Percentiles rank a stretch among this genome's conserved stretches.
Conservation (phyloP, 108 stramenopile species). For the Skeletonema potamos region DNA sequence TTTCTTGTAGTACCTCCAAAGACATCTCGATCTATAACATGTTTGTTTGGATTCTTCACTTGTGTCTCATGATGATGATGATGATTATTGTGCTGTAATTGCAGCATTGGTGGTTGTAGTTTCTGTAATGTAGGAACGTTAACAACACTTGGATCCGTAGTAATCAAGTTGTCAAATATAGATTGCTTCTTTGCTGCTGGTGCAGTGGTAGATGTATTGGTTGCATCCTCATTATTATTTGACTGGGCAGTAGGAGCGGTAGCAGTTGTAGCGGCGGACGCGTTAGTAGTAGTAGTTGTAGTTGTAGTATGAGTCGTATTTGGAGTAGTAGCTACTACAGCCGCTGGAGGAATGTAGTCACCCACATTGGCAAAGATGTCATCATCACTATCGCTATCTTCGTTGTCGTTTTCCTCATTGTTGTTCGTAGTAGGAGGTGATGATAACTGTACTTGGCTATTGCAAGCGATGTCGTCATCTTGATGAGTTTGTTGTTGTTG, state of each 20-base stretch:
- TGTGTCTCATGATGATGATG: not conserved
- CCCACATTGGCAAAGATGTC: conserved; percentile 78
- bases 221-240: not conserved
- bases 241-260: not conserved
- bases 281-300: not conserved
- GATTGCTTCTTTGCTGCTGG: conserved; percentile 9
- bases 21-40: conserved; percentile 46
- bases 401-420: not conserved
- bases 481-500: not conserved
- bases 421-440: not conserved
- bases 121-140: not conserved
- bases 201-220: not conserved
- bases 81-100: not conserved
- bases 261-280: not conserved
- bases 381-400: conserved; percentile 55
- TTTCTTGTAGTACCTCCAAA: conserved; percentile 42
- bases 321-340: not conserved
- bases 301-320: too few relatives aligned
- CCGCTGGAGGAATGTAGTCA: conserved; percentile 49
- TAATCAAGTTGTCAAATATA: conserved; percentile 42
- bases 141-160: not conserved
- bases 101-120: conserved; percentile 1
- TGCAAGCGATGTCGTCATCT: conserved; percentile 7
- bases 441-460: not conserved
- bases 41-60: conserved; percentile 1